These are phyloP conservation scores for Phytophthora macrochlamydospora DNA, from an alignment of 352 stramenopile species.

Conservation along the genomic window DNA sequence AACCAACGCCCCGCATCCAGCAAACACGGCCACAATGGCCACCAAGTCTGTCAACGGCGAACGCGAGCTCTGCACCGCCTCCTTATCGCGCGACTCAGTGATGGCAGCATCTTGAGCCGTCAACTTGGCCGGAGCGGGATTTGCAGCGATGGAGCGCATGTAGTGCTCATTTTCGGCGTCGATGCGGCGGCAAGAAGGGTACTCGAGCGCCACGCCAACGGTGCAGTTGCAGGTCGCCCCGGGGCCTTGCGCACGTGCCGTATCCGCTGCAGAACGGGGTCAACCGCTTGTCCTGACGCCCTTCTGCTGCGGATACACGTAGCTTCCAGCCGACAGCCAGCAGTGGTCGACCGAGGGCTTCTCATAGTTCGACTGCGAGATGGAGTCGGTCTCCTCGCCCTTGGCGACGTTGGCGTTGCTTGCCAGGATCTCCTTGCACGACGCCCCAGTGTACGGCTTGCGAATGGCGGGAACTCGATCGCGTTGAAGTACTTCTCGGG, in stretches of 20 bases:
- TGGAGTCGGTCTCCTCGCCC: constrained; percentile 15
- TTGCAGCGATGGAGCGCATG: constrained; percentile 4
- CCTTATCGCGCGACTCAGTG: constrained; percentile 8
- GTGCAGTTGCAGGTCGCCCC: constrained; percentile 66
- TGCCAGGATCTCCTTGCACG: constrained; percentile 34
- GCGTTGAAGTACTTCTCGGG: constrained; percentile 66
- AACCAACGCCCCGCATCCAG: constrained; percentile 27
- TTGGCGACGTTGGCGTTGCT: constrained; percentile 15
- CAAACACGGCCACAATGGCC: constrained; percentile 11
- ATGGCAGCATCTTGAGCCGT: constrained; percentile 1
- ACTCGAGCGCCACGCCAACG: constrained; percentile 41
- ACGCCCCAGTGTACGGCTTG: constrained; percentile 49
- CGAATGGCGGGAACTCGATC: constrained; percentile 57
- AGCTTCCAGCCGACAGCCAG: constrained; percentile 63
- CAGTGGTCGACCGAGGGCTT: constrained; percentile 69
- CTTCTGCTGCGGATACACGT: constrained; percentile 68
- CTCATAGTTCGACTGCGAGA: constrained; percentile 38
- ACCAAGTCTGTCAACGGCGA: constrained; percentile 19
- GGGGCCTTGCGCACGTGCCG: constrained; percentile 60
- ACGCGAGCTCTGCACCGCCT: neutral
- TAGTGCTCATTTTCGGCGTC: constrained; percentile 59
- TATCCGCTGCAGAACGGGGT: constrained; percentile 75
- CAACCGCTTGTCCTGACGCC: constrained; percentile 60
- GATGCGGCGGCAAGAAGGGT: constrained; percentile 63
- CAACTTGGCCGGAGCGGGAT: neutral